Percentiles rank a stretch among this genome's conserved stretches.
These are phyloP conservation scores for Artemisia tridentata DNA, from an alignment of 129 eudicot species.

Conservation along the genomic window DNA sequence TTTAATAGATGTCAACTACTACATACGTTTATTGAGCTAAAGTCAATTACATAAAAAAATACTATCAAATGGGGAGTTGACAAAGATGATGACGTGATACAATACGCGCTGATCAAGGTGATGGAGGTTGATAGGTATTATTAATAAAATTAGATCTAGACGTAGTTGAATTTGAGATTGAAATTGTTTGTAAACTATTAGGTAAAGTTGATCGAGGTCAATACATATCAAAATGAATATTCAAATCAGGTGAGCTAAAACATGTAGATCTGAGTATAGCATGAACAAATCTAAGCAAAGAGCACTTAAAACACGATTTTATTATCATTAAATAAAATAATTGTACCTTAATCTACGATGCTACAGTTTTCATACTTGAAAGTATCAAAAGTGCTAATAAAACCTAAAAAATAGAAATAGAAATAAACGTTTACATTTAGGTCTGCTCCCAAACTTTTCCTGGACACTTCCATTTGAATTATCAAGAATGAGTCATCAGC, in stretches of 20 bases:
- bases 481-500: too few species aligned
- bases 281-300: constrained; percentile 4
- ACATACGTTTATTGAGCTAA: neutral
- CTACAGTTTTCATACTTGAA: neutral
- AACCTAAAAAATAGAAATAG: neutral
- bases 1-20: neutral
- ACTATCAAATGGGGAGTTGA: constrained; percentile 19
- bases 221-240: neutral
- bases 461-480: too few species aligned
- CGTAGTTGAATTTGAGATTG: neutral
- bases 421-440: neutral
- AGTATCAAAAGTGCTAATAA: neutral
- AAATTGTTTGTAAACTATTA: neutral
- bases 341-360: neutral
- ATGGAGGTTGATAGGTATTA: constrained; percentile 3
- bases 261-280: constrained; percentile 14
- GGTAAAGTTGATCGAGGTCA: neutral
- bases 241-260: neutral
- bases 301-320: neutral
- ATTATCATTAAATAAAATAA: neutral
- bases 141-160: constrained; percentile 7
- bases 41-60: constrained; percentile 20
- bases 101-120: constrained; percentile 28
- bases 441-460: too few species aligned
- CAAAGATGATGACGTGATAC: constrained; percentile 24